Base-by-base conservation (phyloP, 768 basidiomycete species). In the Neoboletus brunneissimus region DNA sequence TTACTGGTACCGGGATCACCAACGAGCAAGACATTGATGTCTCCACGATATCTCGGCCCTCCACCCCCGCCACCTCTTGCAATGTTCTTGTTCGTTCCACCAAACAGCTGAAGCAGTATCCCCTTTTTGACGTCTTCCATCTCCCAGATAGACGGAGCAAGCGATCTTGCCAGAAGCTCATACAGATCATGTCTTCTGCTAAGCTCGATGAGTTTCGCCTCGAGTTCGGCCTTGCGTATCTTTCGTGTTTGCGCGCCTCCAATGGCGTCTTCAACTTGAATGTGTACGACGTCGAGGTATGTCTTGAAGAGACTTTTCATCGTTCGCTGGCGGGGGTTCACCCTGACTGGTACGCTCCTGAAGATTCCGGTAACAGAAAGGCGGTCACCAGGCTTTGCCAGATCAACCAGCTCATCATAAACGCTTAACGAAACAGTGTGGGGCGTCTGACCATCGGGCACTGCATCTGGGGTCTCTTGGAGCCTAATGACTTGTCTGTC, bases 51-150 rank as follows among this genome's bases (percentile, higher is more conserved):
- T 69, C 96, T 80, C 7, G 97, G 96, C 1, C 97, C 97, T 3
- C 96, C 96, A 2, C 88, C 94, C 5, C 96, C 96, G 11, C 96
- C 95, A 51, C 97, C 97, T 53, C 86, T 80, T 2, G 91, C 82
- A 60, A 98, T 91, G 64, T 79, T 94, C 79, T 99, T 99, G 73
- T 98, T 98, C 35, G 97, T 98, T 0, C 97, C 97, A 4, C 97
- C 97, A 72, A 99, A 98, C 25, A 99, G 74, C 72, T 98, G 96
- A 32, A 99, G 76, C 56, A 99, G 70, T 51, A 98, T 97, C 0
- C 97, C 97, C 77, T 98, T 98, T 77, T 99, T 99, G 56, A 98
- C 94, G 68, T 99, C 97, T 25, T 98, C 95, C 91, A 98, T 89
- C 71, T 93, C 91, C 87, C 92, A 98, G 61, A 99, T 97, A 34